A percentile compares a stretch with the other conserved stretches of the same genome.
Conservation (phyloP, 257 asterid genomes). For the Fraxinus quadrangulata region DNA sequence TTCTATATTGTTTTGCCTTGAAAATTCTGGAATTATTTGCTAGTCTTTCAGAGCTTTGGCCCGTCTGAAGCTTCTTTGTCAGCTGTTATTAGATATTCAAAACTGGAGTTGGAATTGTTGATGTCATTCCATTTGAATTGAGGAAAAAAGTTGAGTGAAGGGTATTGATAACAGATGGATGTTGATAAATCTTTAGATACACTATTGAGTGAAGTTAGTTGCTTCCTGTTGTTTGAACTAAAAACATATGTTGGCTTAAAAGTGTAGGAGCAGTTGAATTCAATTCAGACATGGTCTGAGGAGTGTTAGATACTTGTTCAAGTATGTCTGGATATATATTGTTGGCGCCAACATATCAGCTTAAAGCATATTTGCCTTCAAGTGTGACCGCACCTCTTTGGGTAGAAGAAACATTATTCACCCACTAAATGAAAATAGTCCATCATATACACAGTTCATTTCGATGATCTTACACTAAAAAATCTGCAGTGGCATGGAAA, state of each 20-base stretch:
- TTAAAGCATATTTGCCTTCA: not conserved
- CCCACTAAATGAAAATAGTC: too few relatives aligned
- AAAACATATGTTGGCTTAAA: not conserved
- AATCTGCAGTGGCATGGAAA: not conserved
- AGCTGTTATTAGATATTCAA: not conserved
- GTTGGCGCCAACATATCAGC: not conserved
- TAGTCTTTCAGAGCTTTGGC: too few relatives aligned
- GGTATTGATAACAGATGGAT: not conserved
- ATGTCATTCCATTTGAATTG: not conserved
- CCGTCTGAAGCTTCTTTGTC: too few relatives aligned
- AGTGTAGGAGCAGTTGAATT: not conserved
- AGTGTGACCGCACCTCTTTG: not conserved
- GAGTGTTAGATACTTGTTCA: not conserved
- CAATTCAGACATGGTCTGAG: not conserved
- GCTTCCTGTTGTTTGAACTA: not conserved
- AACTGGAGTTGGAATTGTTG: not conserved
- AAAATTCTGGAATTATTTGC: too few relatives aligned
- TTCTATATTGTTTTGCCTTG: not conserved
- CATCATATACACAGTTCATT: not conserved
- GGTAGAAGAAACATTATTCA: not conserved
- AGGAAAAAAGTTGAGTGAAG: not conserved
- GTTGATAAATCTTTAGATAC: not conserved
- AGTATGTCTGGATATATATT: not conserved
- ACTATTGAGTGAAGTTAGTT: not conserved
- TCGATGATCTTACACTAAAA: not conserved